Conservation (phyloP, 306 rosid species). For the Crataegus laevigata region DNA sequence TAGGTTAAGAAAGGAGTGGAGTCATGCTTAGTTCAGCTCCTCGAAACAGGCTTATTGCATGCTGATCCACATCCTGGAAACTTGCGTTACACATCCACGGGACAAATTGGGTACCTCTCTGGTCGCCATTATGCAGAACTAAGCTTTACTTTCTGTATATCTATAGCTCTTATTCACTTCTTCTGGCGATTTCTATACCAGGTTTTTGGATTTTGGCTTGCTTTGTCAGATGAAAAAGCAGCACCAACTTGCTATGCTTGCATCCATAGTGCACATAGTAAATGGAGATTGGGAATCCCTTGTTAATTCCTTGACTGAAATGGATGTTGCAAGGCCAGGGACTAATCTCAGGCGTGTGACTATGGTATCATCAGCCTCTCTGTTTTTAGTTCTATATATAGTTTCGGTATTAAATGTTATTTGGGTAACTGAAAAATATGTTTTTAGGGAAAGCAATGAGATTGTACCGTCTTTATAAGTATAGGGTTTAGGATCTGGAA, state of each 20-base stretch:
- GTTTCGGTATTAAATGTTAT: background rate
- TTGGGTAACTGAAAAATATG: background rate
- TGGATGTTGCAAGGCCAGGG: conserved; percentile 89
- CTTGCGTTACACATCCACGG: conserved; percentile 80
- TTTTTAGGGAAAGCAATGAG: background rate
- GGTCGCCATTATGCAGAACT: background rate
- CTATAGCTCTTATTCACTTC: background rate
- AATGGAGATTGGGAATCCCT: conserved; percentile 96
- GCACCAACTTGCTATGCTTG: conserved; percentile 94
- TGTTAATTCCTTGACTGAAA: conserved; percentile 60
- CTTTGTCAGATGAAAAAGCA: conserved; percentile 93
- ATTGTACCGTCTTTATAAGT: background rate
- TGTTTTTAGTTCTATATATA: background rate
- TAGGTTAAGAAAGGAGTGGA: conserved; percentile 94
- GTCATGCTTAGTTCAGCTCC: conserved; percentile 83
- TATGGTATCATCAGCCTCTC: conserved; percentile 42
- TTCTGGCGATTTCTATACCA: conserved; percentile 21
- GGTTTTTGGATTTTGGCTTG: conserved; percentile 96
- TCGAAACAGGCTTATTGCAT: conserved; percentile 91
- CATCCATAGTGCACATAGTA: conserved; percentile 92
- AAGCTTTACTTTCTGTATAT: background rate
- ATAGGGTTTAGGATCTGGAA: conserved; percentile 72
- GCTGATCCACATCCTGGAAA: conserved; percentile 99
- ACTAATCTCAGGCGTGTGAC: conserved; percentile 69
- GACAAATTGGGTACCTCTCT: conserved; percentile 68